phyloP scores from a whole-genome alignment of 495 filamentous ascomycete species.

The Articulospora tetracladia region DNA sequence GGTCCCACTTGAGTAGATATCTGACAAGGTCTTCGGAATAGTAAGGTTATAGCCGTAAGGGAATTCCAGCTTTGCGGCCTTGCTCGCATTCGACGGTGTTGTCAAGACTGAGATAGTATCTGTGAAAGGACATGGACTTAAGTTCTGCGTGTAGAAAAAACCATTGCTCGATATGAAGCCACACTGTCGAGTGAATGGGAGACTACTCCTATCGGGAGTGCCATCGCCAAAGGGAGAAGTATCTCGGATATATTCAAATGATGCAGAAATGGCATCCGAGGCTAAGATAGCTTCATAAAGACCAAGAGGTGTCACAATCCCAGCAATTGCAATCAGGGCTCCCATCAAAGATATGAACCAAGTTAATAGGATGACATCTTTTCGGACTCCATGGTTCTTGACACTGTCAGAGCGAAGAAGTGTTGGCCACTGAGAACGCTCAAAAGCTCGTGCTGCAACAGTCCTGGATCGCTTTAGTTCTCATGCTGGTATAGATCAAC shows the following conservation, averaged over 20 bases:
- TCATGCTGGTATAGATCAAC: neutral
- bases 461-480: neutral
- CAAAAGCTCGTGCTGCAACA: neutral
- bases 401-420: slow-evolving; percentile 13
- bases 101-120: neutral
- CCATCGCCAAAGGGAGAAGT: slow-evolving; percentile 10
- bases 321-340: slow-evolving; percentile 5
- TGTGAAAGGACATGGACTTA: slow-evolving; percentile 9
- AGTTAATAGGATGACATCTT: neutral
- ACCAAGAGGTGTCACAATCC: slow-evolving; percentile 15
- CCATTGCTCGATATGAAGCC: neutral
- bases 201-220: slow-evolving; percentile 9
- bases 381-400: slow-evolving; percentile 5
- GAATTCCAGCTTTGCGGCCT: neutral
- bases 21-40: slow-evolving; percentile 26
- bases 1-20: slow-evolving; percentile 33
- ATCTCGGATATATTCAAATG: slow-evolving; percentile 8
- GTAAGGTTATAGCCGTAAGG: slow-evolving; percentile 18
- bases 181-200: slow-evolving; percentile 7
- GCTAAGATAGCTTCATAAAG: slow-evolving; percentile 5
- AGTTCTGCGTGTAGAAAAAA: neutral
- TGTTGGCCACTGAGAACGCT: slow-evolving; percentile 9
- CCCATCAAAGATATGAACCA: neutral
- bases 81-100: neutral
- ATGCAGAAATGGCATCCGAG: neutral